Evolutionary conservation across 371 early-diverging fungal species (phyloP), one percentile per base, ranked within the genome.

Genomic region (Sporodiniella umbellata): DNA sequence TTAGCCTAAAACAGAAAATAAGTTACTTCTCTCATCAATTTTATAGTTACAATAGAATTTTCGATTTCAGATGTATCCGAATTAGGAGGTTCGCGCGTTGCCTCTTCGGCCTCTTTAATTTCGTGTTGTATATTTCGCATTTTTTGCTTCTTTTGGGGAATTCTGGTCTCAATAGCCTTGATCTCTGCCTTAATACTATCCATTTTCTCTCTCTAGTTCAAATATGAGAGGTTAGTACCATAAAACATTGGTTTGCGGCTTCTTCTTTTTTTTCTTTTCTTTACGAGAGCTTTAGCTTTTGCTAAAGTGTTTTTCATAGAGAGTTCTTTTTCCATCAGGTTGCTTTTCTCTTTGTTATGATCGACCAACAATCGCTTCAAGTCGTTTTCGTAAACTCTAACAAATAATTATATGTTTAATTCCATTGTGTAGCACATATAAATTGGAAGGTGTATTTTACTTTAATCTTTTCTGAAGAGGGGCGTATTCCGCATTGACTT

Each of bases 91-190:
- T 69, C 52, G 11, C 45, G 51, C 3, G 78, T 25, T 23, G 54
- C 55, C 15, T 58, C 62, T 64, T 84, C 76, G 3, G 81, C 40
- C 8, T 56, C 54, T 10, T 75, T 56, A n/a, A 87, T 66, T 23
- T 80, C 67, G 8, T 52, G 33, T 25, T 80, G 73, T 21, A 81
- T 33, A 10, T 33, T 48, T n/a, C 48, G 48, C 25, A 83, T 75
- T 22, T 71, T 51, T 15, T 64, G 54, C 24, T 62, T 47, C 39
- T 72, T 62, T 12, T 57, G 42, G 42, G 67, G 64, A 31, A 79
- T 70, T 4, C 63, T 72, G 18, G 58, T 57, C 45, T 79, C 62
- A 22, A 66, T 45, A 12, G 45, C 58, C 3, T 48, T 37, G 28
- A 79, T 60, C 7, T 66, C 53, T 6, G 24, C 14, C 42, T 60